Evolutionary conservation across 1,284 basidiomycete species (phyloP), one percentile per base, ranked within the genome.

Genomic region (Malassezia cuniculi): DNA sequence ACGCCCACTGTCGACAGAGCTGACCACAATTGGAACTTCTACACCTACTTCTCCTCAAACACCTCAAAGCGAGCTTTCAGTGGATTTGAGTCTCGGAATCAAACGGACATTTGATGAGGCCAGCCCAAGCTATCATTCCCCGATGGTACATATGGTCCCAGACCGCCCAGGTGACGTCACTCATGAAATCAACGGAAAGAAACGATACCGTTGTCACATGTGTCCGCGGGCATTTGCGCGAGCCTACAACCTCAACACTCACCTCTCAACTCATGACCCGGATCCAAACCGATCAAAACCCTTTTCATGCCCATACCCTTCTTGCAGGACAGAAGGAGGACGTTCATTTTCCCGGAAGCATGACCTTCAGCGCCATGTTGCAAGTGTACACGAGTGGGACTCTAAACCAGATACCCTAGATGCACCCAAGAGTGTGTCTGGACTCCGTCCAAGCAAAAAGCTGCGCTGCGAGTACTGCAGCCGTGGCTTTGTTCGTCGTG

Each of bases 211-310:
- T 27, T 65, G 61, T 35, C 49, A 51, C 24, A 56, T 55, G 27
- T 65, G 61, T 40, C 51, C 56, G 17, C 55, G 57, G 79, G 84
- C 81, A 0, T 87, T 87, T 56, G 84, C 83, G 15, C 74, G 84
- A n/a, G 82, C 82, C 0, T 87, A 81, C 69, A 87, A 87, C 55
- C 69, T 87, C 41, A 86, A 86, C 71, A 87, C 85, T 0, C 84
- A 87, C 66, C 78, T 84, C 73, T 79, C 80, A 5, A 87, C 84
- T 2, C 84, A 87, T 67, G 82, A 86, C 60, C 83, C 84, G 14
- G 59, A 64, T 21, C 59, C 59, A 27, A 80, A 82, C 66, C 75
- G 84, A 39, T 71, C 79, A 32, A 87, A 87, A 71, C 82, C 83
- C 1, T 81, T 82, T 57, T 74, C 79, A 22, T 87, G 84, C 63